A percentile compares a stretch with the other conserved stretches of the same genome.
These are phyloP conservation scores for Auricularia cornea DNA, from an alignment of 768 basidiomycete species.

Conservation along the genomic window DNA sequence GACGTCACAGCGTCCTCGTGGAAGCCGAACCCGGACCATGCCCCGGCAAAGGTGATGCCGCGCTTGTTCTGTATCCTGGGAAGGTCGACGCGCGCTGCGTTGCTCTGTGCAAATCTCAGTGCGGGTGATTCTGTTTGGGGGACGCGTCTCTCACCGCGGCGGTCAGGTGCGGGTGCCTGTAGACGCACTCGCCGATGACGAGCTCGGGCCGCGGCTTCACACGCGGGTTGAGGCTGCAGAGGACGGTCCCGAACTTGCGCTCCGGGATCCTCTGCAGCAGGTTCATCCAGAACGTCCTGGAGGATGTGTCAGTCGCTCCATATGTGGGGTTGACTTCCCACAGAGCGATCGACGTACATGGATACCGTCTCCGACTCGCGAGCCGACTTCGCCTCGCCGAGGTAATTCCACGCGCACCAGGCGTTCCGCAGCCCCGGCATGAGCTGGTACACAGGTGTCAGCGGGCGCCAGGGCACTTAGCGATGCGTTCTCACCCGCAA, in stretches of 20 bases:
- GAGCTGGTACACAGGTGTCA: too few species aligned
- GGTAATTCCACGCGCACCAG: constrained; percentile 30
- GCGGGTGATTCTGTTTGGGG: not conserved
- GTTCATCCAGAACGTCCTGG: constrained; percentile 20
- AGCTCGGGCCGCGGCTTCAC: constrained; percentile 8
- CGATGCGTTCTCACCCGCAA: constrained; percentile 15
- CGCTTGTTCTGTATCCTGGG: constrained; percentile 25
- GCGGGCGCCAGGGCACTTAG: not conserved
- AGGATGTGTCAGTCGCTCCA: too few species aligned
- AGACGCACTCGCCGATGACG: not conserved
- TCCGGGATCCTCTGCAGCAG: constrained; percentile 25
- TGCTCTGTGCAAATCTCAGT: constrained; percentile 9
- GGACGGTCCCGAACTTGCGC: constrained; percentile 20
- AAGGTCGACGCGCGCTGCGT: constrained; percentile 18
- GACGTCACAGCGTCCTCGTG: constrained; percentile 29
- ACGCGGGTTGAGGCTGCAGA: constrained; percentile 29
- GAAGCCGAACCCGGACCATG: constrained; percentile 31
- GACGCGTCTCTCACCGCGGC: not conserved
- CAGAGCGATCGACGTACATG: too few species aligned
- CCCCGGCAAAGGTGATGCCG: constrained; percentile 24
- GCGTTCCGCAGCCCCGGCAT: constrained; percentile 23
- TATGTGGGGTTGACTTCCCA: too few species aligned
- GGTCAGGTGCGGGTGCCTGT: not conserved
- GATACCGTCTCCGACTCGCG: constrained; percentile 13
- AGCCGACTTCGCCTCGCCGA: constrained; percentile 10